Base-by-base conservation (phyloP, 352 stramenopile species). In the Globisporangium barbulae region DNA sequence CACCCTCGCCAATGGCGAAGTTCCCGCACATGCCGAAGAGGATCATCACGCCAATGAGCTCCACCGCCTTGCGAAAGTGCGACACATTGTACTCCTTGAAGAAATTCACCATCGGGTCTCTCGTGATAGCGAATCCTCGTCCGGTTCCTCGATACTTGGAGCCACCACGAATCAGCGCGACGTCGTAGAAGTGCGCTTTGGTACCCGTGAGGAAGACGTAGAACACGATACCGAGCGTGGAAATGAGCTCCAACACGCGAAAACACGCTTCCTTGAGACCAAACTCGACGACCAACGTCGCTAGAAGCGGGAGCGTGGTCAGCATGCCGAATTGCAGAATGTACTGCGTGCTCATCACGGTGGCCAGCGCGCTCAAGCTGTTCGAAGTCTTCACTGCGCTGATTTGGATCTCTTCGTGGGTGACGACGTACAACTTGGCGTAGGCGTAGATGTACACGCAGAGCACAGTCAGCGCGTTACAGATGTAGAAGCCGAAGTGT, bases 401-500 rank as follows among this genome's bases (percentile, higher is more conserved):
- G 5, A 73, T 66, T 53, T 81, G 72, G 13, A 93, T 69, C 48
- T 93, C 77, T 37, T 75, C 75, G 68, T 94, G 85, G 0, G 85
- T 88, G 12, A 77, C 79, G 22, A 91, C 74, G 65, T 96, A 96
- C 52, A 96, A 52, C 61, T 94, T 94, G 17, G 75, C 75, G 70
- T 94, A 96, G 17, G 85, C 83, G 64, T 93, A 96, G 31, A 94
- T 77, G 68, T 91, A 96, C 25, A 94, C 85, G 60, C 84, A 93
- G 25, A 96, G 64, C 10, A 94, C 85, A 1, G 88, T 96, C n/a
- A 96, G 57, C 5, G 81, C 85, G 62, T 93, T 94, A 61, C 83
- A 90, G 63, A 96, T 94, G 78, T 96, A 96, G 65, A 96, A 96
- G 10, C 88, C 88, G 30, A 93, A 92, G 67, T 96, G 88, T 6